These are phyloP conservation scores for Trifolium pratense DNA, from an alignment of 306 rosid species.

Conservation along the genomic window DNA sequence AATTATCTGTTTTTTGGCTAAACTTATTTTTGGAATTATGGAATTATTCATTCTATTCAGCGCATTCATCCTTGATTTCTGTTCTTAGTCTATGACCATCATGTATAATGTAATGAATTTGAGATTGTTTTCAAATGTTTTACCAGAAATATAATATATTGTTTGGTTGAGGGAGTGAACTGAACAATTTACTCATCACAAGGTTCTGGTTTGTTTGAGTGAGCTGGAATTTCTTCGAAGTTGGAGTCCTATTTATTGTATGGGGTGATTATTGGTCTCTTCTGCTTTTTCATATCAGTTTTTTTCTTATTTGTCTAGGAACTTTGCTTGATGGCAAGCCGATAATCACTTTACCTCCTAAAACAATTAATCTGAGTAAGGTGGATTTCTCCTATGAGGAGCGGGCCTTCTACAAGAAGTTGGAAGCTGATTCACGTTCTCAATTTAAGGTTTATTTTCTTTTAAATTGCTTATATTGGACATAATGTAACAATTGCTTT, in stretches of 20 bases:
- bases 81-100: neutral
- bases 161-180: slow-evolving; percentile 26
- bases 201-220: slow-evolving; percentile 30
- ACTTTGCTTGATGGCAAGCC: slow-evolving; percentile 91
- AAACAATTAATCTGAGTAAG: slow-evolving; percentile 66
- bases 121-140: slow-evolving; percentile 15
- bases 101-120: slow-evolving; percentile 9
- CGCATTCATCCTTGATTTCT: slow-evolving; percentile 28
- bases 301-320: slow-evolving; percentile 54
- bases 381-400: slow-evolving; percentile 87
- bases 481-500: neutral
- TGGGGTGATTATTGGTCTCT: slow-evolving; percentile 32
- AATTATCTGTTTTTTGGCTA: neutral
- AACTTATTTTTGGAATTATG: slow-evolving; percentile 22
- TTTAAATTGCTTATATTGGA: slow-evolving; percentile 29
- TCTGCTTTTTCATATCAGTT: slow-evolving; percentile 36
- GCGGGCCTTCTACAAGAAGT: slow-evolving; percentile 87
- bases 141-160: slow-evolving; percentile 6
- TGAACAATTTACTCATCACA: slow-evolving; percentile 29
- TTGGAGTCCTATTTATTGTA: slow-evolving; percentile 33
- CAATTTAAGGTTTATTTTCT: slow-evolving; percentile 77
- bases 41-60: slow-evolving; percentile 16
- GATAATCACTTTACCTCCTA: slow-evolving; percentile 84
- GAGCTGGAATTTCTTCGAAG: neutral
- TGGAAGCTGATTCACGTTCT: slow-evolving; percentile 90